A percentile compares a stretch with the other conserved stretches of the same genome.
Conservation (phyloP, 805 yeast species). For the Candida loeiensis region DNA sequence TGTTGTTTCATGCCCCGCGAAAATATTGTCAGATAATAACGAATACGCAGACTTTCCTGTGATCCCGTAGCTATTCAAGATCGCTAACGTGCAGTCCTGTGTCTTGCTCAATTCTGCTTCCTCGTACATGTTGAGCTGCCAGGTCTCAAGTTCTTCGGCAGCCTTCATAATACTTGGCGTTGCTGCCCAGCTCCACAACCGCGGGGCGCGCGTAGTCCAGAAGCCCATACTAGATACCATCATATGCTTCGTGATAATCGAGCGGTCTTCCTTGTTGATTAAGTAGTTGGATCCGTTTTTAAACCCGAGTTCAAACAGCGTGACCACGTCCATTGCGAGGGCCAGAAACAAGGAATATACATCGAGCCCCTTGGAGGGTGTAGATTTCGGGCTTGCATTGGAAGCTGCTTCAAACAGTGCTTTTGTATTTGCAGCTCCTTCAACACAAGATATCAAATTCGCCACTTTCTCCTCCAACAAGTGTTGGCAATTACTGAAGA, state of each 20-base stretch:
- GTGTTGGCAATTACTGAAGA: constrained; percentile 29
- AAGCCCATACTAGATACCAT: constrained; percentile 58
- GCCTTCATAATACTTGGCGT: constrained; percentile 36
- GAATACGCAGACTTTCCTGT: constrained; percentile 35
- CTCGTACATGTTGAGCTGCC: constrained; percentile 41
- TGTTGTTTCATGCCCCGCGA: constrained; percentile 75
- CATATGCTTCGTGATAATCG: constrained; percentile 41
- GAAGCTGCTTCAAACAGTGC: too few relatives aligned
- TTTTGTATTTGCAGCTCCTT: constrained; percentile 18
- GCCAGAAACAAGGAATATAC: constrained; percentile 63
- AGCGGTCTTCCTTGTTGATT: constrained; percentile 33
- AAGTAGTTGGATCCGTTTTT: constrained; percentile 45
- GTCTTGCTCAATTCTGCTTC: constrained; percentile 27
- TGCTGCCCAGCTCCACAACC: constrained; percentile 49
- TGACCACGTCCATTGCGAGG: constrained; percentile 68
- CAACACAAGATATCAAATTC: constrained; percentile 26
- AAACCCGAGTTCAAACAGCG: constrained; percentile 56
- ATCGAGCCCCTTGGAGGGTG: constrained; percentile 41
- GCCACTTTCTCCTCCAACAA: constrained; percentile 25
- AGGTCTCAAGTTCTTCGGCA: constrained; percentile 37
- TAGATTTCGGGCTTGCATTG: constrained; percentile 30
- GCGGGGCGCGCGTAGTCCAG: constrained; percentile 61
- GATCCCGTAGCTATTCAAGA: constrained; percentile 31
- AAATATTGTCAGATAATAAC: constrained; percentile 55
- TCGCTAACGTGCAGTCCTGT: constrained; percentile 31